A percentile compares a stretch with the other conserved stretches of the same genome.
These are phyloP conservation scores for Phaeophleospora eucalypticola DNA, from an alignment of 2,329 filamentous ascomycete genomes.

Conservation along the genomic window DNA sequence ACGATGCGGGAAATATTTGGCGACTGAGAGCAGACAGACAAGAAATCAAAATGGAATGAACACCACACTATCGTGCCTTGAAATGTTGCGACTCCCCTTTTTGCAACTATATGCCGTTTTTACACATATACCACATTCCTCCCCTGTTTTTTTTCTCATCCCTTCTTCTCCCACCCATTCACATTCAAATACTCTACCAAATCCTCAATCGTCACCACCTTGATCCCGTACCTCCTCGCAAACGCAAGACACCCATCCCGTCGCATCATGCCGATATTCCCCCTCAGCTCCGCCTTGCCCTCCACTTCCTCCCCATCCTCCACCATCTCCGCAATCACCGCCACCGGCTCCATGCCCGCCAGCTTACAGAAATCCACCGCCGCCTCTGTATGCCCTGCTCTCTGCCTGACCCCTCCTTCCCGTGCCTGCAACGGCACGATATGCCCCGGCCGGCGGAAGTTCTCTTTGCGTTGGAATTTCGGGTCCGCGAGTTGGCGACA, in stretches of 20 bases:
- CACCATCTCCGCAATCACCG: conserved; percentile 87
- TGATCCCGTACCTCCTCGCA: conserved; percentile 81
- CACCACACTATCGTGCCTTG: too few species aligned
- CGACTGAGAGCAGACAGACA: too few species aligned
- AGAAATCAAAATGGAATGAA: too few species aligned
- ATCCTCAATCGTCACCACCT: conserved; percentile 93
- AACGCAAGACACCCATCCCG: conserved; percentile 84
- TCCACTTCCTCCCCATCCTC: conserved; percentile 72
- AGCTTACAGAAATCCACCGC: conserved; percentile 84
- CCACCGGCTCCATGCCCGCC: conserved; percentile 71
- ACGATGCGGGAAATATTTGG: too few species aligned
- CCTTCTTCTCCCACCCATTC: conserved; percentile 9
- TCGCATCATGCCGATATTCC: conserved; percentile 80
- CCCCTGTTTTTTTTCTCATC: neutral
- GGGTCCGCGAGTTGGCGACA: conserved; percentile 73
- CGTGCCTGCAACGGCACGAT: conserved; percentile 78
- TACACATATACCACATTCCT: neutral
- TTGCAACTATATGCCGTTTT: too few species aligned
- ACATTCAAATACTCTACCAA: conserved; percentile 71
- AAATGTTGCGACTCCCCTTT: too few species aligned
- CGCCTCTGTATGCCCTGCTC: conserved; percentile 88
- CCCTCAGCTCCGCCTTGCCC: conserved; percentile 61
- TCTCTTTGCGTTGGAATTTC: conserved; percentile 45
- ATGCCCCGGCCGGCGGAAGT: conserved; percentile 81
- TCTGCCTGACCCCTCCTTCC: conserved; percentile 72